Base-by-base conservation (phyloP, 2,329 filamentous ascomycete genomes). In the Beauveria australis region DNA sequence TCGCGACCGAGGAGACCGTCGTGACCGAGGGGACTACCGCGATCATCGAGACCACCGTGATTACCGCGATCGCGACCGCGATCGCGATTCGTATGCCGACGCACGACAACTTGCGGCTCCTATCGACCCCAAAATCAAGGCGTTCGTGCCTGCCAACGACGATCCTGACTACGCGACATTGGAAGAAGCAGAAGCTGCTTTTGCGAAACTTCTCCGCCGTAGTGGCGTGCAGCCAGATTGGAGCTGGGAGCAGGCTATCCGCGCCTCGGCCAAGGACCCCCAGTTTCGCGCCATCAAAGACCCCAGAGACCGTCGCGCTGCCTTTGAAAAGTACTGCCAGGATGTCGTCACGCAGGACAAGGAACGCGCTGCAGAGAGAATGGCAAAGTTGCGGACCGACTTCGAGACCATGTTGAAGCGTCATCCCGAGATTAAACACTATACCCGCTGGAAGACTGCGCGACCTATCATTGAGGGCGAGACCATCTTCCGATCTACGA, bases 321-420 rank as follows among this genome's bases (percentile, higher is more conserved):
- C 92, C 19, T 99, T 97, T 74, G 91, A 96, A 76, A 96, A 96
- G 77, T 99, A 94, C 78, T 91, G 91, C 72, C 82, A 91, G 68
- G 91, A 97, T 73, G 84, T 96, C 74, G 86, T 94, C 67, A 81
- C 89, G 66, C 91, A 97, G 77, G 94, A 99, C 77, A 94, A 95
- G 78, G 91, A 95, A 74, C 89, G 89, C 67, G 92, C 92, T 71
- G 93, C 96, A 75, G 93, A 97, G 76, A 88, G 94, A 71, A 82
- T 96, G 73, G 82, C 90, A 68, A 97, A 97, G 78, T 82, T 97
- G 70, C 90, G 92, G 69, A 83, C 89, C 74, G 94, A 97, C 79
- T 99, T 99, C 75, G 89, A 89, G 67, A 92, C 88, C 60, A 99
- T 99, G 94, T 83, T 99, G 66, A 91, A 89, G 75, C 92, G 92